Base-by-base conservation (phyloP, 2,329 filamentous ascomycete genomes). In the Rugonectria rugulosa region DNA sequence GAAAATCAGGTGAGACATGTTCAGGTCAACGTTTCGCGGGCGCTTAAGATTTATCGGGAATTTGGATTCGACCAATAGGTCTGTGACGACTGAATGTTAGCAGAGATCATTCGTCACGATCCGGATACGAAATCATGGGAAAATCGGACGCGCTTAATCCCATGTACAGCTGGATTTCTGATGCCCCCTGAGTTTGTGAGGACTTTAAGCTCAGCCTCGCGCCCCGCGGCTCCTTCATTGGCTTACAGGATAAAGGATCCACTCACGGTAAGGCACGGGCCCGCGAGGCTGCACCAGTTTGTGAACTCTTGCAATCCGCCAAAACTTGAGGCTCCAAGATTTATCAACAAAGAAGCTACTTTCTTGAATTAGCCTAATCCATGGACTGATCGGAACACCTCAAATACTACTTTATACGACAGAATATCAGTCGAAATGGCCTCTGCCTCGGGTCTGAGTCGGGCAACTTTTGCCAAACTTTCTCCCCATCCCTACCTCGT, bases 401-500 rank as follows among this genome's bases (percentile, higher is more conserved):
- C 17, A 36, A 36, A 36, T 17, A 36, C 32, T 4, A 15, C 15
- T 15, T 36, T 4, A 31, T 9, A 29, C 10, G 4, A 6, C 7
- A 10, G 19, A 10, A 1, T 7, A 17, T 8, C 17, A 38, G 32
- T 10, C 44, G 59, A 17, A 24, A 73, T 74, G 73, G 67, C 74
- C 11, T 58, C 72, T 15, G 60, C 67, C 4, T 60, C 67, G 34
- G 79, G 79, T 48, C 74, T 84, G 51, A 76, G 81, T 38, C 77
- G 89, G 68, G 79, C 89, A 64, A 88, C 91, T 67, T 97, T 97
- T 75, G 91, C 92, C 55, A 93, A 93, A 69, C 88, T 97, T 70
- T 92, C 92, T 29, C 93, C 95, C 5, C 88, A 92, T 64, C 89
- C 92, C 8, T 97, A 91, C 77, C 88, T 98, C 59, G 89, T 96